Evolutionary conservation across 345 rosid species (phyloP).

Genomic region (Iberis pinnata): DNA sequence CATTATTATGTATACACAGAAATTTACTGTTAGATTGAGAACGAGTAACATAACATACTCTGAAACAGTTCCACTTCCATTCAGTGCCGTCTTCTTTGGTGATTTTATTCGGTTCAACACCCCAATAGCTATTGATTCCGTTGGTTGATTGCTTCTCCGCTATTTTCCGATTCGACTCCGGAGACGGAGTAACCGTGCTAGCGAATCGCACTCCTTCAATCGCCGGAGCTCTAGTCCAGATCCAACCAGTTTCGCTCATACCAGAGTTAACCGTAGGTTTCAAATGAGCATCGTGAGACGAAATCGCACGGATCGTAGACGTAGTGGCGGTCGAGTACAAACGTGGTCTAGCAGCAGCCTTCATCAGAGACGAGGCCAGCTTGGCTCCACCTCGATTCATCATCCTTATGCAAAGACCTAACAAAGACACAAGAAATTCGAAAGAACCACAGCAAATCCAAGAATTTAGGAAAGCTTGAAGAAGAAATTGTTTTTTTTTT

Average conservation of each 20-base stretch:
- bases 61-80: slow-evolving; percentile 43
- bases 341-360: slow-evolving; percentile 16
- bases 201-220: slow-evolving; percentile 22
- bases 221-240: slow-evolving; percentile 18
- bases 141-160: no score
- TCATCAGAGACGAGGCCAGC: slow-evolving; percentile 21
- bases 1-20: no score
- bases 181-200: slow-evolving; percentile 20
- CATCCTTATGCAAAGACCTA: slow-evolving; percentile 10
- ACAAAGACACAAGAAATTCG: no score
- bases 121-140: slow-evolving; percentile 47
- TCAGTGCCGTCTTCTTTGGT: slow-evolving; percentile 47
- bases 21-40: no score
- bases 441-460: no score
- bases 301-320: background rate
- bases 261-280: background rate
- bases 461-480: slow-evolving; percentile 15
- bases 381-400: slow-evolving; percentile 29
- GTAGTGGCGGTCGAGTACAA: slow-evolving; percentile 16
- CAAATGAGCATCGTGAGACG: no score
- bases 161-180: slow-evolving; percentile 17
- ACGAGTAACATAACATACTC: background rate
- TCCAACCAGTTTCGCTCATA: background rate
- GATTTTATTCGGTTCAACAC: slow-evolving; percentile 37
- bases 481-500: no score